Percentiles rank a stretch among this genome's conserved stretches.
These are phyloP conservation scores for Garcia nutans DNA, from an alignment of 345 rosid genomes.

Conservation along the genomic window DNA sequence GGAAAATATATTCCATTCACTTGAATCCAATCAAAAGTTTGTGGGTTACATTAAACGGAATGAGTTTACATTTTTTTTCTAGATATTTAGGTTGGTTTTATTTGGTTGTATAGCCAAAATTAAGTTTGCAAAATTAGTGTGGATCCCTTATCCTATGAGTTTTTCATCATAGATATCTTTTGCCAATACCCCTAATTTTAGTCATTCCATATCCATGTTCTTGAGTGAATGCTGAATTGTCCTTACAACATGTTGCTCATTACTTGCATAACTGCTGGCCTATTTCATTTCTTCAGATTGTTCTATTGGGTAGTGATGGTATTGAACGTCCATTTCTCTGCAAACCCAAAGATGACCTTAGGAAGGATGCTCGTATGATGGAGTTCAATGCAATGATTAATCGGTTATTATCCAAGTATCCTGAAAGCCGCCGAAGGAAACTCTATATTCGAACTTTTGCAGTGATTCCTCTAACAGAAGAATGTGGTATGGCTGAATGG, in stretches of 20 bases:
- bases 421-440: constrained; percentile 92
- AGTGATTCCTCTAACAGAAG: constrained; percentile 94
- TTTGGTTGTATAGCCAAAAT: background rate
- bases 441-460: constrained; percentile 93
- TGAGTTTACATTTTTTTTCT: background rate
- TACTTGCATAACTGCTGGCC: constrained; percentile 5
- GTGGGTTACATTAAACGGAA: background rate
- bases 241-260: background rate
- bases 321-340: constrained; percentile 90
- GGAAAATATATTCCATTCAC: background rate
- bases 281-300: constrained; percentile 50
- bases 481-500: constrained; percentile 99
- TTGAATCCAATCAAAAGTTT: background rate
- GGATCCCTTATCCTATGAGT: background rate
- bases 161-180: background rate
- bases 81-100: background rate
- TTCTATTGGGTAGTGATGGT: constrained; percentile 93
- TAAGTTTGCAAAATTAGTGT: background rate
- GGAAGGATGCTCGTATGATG: constrained; percentile 99
- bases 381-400: constrained; percentile 98
- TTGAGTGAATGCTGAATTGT: background rate
- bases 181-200: background rate
- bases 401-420: constrained; percentile 81
- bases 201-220: background rate
- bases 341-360: constrained; percentile 96